Conservation (phyloP, 495 filamentous ascomycete genomes). For the Aspergillus sclerotiicarbonarius region DNA sequence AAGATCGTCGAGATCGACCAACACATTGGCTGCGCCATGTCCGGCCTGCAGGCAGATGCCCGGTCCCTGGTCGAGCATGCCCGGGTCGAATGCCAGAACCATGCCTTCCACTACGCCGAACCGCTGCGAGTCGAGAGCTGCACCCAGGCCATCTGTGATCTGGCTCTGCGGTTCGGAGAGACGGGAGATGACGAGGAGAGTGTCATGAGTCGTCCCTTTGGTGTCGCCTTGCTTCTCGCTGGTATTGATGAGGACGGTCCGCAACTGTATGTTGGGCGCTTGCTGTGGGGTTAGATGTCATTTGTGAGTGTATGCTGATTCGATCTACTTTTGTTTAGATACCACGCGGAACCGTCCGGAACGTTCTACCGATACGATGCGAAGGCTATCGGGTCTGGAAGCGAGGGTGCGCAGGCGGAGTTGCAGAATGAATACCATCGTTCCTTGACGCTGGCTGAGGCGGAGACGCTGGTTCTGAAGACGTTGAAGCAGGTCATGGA, state of each 20-base stretch:
- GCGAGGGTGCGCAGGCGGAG: constrained; percentile 95
- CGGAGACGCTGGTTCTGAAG: constrained; percentile 93
- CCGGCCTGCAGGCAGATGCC: constrained; percentile 92
- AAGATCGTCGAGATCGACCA: constrained; percentile 99
- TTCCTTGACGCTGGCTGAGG: constrained; percentile 89
- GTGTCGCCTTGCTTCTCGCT: constrained; percentile 93
- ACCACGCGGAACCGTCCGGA: constrained; percentile 95
- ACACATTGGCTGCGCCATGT: constrained; percentile 99
- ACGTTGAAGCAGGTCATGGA: constrained; percentile 99
- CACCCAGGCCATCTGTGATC: constrained; percentile 97
- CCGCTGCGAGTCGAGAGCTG: constrained; percentile 91
- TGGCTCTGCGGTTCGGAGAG: constrained; percentile 95
- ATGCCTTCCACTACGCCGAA: constrained; percentile 96
- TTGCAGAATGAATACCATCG: constrained; percentile 98
- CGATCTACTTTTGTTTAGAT: constrained; percentile 45
- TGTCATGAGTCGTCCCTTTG: constrained; percentile 96
- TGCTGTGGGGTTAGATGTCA: not conserved
- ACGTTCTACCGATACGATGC: constrained; percentile 99
- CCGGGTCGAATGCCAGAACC: constrained; percentile 93
- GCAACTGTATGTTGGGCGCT: constrained; percentile 62
- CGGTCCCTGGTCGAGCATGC: constrained; percentile 96
- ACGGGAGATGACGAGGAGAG: constrained; percentile 97
- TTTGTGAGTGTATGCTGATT: not conserved
- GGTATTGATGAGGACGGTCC: constrained; percentile 97
- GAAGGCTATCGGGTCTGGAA: constrained; percentile 95